Conservation (phyloP, 768 basidiomycete genomes). For the Leccinum disarticulatum region DNA sequence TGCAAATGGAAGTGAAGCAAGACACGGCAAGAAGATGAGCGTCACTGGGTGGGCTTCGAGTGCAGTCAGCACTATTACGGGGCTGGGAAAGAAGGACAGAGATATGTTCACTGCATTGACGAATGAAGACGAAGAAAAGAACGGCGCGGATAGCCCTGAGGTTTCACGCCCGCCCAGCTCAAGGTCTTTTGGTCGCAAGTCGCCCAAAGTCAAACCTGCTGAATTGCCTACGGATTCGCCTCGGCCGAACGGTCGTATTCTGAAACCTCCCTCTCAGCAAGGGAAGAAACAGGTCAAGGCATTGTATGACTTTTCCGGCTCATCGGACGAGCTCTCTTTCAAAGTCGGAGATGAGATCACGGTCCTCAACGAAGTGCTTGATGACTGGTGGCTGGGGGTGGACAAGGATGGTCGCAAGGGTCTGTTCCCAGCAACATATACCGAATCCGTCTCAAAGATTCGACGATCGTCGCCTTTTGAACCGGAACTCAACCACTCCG, state of each 20-base stretch:
- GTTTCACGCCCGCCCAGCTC: conserved; percentile 38
- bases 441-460: conserved; percentile 41
- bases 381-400: conserved; percentile 92
- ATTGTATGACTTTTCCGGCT: conserved; percentile 71
- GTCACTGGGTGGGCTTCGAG: conserved; percentile 58
- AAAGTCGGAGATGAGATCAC: conserved; percentile 70
- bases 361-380: conserved; percentile 77
- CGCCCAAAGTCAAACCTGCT: conserved; percentile 24
- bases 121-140: conserved; percentile 42
- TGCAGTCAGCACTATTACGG: conserved; percentile 61
- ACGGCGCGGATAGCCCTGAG: conserved; percentile 20
- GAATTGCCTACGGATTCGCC: conserved; percentile 29
- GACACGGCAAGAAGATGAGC: conserved; percentile 40
- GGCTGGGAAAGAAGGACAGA: conserved; percentile 56
- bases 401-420: conserved; percentile 62
- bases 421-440: conserved; percentile 79
- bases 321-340: conserved; percentile 78
- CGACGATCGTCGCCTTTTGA: conserved; percentile 33
- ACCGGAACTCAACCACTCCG: conserved; percentile 23
- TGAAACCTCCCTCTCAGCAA: conserved; percentile 51
- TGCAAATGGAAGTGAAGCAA: conserved; percentile 35
- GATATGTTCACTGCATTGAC: conserved; percentile 60
- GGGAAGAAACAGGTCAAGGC: conserved; percentile 63
- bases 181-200: conserved; percentile 32
- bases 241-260: conserved; percentile 37